phyloP scores from a whole-genome alignment of 768 basidiomycete species.

The Pholiota molesta region DNA sequence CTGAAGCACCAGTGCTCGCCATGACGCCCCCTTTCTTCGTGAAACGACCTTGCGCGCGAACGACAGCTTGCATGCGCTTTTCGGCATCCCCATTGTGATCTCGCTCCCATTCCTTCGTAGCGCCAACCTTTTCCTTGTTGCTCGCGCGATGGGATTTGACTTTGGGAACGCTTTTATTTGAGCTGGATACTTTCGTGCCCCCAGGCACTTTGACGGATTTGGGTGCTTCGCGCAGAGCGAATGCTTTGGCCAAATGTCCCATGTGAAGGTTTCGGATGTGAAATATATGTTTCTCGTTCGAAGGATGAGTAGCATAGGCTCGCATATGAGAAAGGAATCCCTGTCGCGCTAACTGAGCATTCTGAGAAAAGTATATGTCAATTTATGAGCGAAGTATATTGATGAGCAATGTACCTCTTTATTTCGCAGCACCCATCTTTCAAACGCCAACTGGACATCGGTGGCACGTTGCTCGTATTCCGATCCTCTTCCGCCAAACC shows the following conservation, averaged over 20 bases:
- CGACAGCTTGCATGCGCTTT: slow-evolving; percentile 83
- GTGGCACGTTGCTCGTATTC: slow-evolving; percentile 92
- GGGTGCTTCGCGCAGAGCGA: slow-evolving; percentile 88
- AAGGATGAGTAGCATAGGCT: slow-evolving; percentile 96
- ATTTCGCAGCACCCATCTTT: slow-evolving; percentile 83
- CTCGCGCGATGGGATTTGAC: slow-evolving; percentile 23
- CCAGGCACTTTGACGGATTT: slow-evolving; percentile 42
- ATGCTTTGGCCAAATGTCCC: slow-evolving; percentile 92
- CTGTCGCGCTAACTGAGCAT: slow-evolving; percentile 73
- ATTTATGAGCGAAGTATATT: slow-evolving; percentile 1
- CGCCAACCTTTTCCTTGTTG: slow-evolving; percentile 21
- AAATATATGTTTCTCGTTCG: slow-evolving; percentile 95
- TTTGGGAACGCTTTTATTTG: slow-evolving; percentile 18
- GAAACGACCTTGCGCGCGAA: slow-evolving; percentile 80
- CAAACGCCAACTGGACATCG: slow-evolving; percentile 93
- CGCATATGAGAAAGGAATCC: slow-evolving; percentile 93
- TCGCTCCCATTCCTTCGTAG: slow-evolving; percentile 40
- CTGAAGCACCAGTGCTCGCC: slow-evolving; percentile 64
- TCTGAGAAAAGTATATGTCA: slow-evolving; percentile 45
- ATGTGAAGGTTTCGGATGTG: slow-evolving; percentile 93
- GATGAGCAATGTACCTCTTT: slow-evolving; percentile 55
- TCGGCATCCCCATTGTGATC: slow-evolving; percentile 62
- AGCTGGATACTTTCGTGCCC: slow-evolving; percentile 12
- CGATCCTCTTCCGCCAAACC: slow-evolving; percentile 81
- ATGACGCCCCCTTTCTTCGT: slow-evolving; percentile 81